Evolutionary conservation across 192 early-diverging fungal species (phyloP).

Genomic region (Allomyces macrogynus): DNA sequence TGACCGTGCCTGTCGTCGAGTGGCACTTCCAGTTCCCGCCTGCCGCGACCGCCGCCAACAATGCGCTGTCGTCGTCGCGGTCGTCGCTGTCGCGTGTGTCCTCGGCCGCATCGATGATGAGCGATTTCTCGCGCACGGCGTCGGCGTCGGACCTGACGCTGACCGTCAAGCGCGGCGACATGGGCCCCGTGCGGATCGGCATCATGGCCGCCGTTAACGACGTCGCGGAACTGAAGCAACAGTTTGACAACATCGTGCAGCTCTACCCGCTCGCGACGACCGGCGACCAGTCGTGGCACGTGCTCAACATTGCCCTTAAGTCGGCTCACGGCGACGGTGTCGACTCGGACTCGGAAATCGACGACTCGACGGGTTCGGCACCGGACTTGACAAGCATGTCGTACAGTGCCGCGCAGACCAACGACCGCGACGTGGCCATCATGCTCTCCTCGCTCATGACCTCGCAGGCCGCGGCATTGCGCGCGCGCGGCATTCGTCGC

Average conservation of each 20-base stretch:
- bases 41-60: not conserved
- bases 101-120: constrained; percentile 9
- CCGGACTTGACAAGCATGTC: too few species aligned
- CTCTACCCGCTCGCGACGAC: constrained; percentile 24
- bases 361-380: too few species aligned
- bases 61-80: not conserved
- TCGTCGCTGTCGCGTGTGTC: not conserved
- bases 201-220: constrained; percentile 56
- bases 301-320: constrained; percentile 8
- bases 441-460: constrained; percentile 44
- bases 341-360: not conserved
- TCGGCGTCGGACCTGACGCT: constrained; percentile 31
- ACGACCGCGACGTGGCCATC: not conserved
- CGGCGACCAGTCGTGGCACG: not conserved
- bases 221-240: constrained; percentile 44
- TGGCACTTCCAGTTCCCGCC: constrained; percentile 17
- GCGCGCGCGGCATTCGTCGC: constrained; percentile 58
- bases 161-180: constrained; percentile 58
- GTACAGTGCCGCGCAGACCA: not conserved
- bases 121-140: constrained; percentile 11
- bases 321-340: constrained; percentile 1
- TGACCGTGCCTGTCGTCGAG: constrained; percentile 36
- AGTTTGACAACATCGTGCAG: constrained; percentile 34
- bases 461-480: constrained; percentile 33
- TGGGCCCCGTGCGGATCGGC: constrained; percentile 65